These are phyloP conservation scores for Aspergillus transmontanensis DNA, from an alignment of 2,329 filamentous ascomycete genomes.

Conservation along the genomic window DNA sequence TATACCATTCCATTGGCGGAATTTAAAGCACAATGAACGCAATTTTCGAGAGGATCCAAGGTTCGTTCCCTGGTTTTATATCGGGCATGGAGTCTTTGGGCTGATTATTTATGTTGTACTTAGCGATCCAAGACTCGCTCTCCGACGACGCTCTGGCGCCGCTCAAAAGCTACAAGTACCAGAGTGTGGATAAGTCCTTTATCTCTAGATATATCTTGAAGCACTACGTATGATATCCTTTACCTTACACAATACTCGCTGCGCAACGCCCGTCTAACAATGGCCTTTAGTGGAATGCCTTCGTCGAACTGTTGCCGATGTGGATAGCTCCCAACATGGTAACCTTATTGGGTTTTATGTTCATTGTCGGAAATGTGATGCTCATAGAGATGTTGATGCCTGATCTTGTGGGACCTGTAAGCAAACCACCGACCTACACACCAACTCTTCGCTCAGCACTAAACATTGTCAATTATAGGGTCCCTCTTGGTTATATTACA, in stretches of 20 bases:
- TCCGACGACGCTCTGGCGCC: constrained; percentile 90
- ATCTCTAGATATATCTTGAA: constrained; percentile 91
- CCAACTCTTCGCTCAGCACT: constrained; percentile 12
- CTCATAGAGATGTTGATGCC: constrained; percentile 79
- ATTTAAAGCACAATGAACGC: constrained; percentile 28
- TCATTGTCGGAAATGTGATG: constrained; percentile 82
- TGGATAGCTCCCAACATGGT: constrained; percentile 99
- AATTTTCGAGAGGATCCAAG: constrained; percentile 39
- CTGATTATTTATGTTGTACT: neutral
- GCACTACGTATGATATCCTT: constrained; percentile 75
- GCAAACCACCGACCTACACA: constrained; percentile 32
- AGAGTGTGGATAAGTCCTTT: constrained; percentile 91
- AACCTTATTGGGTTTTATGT: constrained; percentile 90
- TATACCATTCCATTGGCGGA: neutral
- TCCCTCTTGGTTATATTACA: constrained; percentile 91
- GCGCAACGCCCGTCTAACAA: constrained; percentile 9
- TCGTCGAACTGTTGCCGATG: constrained; percentile 86
- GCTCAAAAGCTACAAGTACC: constrained; percentile 96
- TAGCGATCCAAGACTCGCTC: constrained; percentile 59
- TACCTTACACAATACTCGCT: no score
- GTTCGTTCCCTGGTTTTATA: constrained; percentile 24
- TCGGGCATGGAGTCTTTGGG: neutral
- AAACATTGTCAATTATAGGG: constrained; percentile 54
- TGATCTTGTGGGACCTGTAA: constrained; percentile 84
- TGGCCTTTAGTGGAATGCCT: constrained; percentile 82